phyloP scores from a whole-genome alignment of 208 protist species.

The Trypanosoma conorhini region DNA sequence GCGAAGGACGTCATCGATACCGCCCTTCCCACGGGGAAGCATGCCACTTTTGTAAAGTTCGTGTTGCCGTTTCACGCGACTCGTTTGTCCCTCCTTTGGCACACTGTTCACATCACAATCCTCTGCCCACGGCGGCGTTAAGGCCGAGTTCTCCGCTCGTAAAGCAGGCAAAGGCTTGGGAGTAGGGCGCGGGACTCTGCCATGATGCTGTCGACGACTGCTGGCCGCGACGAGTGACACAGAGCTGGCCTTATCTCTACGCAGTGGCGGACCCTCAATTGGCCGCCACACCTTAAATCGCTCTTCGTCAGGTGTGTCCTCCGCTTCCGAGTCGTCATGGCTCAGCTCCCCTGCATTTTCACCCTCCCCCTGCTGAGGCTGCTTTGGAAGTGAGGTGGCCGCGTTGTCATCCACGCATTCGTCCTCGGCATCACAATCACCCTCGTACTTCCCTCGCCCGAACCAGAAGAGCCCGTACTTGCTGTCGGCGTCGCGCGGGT shows the following conservation, averaged over 20 bases:
- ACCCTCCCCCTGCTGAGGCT: not conserved
- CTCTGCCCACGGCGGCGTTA: constrained; percentile 21
- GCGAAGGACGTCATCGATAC: constrained; percentile 52
- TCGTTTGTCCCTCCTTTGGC: not conserved
- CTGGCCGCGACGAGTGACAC: not conserved
- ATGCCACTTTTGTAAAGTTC: constrained; percentile 14
- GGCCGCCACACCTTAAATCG: constrained; percentile 19
- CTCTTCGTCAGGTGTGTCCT: constrained; percentile 9
- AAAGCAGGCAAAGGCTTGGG: not conserved
- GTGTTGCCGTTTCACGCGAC: not conserved
- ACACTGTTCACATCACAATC: constrained; percentile 6
- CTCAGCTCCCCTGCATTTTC: not conserved
- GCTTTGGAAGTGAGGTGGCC: not conserved
- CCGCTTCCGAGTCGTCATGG: not conserved
- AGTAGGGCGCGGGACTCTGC: not conserved
- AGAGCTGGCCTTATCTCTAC: not conserved
- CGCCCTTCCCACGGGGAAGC: constrained; percentile 42
- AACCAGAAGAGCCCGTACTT: constrained; percentile 28
- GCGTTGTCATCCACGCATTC: not conserved
- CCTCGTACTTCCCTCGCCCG: constrained; percentile 23
- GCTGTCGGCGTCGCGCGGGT: constrained; percentile 9
- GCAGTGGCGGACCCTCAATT: constrained; percentile 6
- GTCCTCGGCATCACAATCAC: constrained; percentile 1
- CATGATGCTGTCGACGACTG: not conserved
- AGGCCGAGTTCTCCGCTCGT: not conserved